These are phyloP conservation scores for Eucalyptus guilfoylei DNA, from an alignment of 345 rosid species.

Conservation along the genomic window DNA sequence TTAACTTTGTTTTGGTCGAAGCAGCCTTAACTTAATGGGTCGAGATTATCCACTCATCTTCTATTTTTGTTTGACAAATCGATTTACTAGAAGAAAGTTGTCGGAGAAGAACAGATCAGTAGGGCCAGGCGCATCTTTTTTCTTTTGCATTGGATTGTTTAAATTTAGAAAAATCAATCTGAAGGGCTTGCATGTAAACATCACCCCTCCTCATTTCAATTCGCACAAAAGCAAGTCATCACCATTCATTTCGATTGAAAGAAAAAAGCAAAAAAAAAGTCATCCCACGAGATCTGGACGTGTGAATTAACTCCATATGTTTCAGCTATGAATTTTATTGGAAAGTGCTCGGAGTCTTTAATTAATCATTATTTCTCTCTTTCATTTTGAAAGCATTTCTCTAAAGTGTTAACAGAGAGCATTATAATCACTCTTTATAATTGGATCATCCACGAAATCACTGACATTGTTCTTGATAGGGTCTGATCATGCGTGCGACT, in stretches of 20 bases:
- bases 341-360: neutral
- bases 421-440: neutral
- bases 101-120: neutral
- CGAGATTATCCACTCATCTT: neutral
- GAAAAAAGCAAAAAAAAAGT: neutral
- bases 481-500: fast-evolving
- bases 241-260: neutral
- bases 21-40: neutral
- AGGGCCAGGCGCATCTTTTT: neutral
- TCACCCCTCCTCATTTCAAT: too few species aligned
- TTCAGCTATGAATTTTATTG: neutral
- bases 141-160: neutral
- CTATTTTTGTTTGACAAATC: neutral
- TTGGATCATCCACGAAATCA: neutral
- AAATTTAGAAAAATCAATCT: neutral
- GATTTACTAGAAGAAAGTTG: neutral
- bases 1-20: neutral
- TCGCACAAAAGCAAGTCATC: neutral
- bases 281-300: neutral
- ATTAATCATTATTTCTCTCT: neutral
- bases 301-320: neutral
- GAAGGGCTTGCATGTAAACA: neutral
- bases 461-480: fast-evolving
- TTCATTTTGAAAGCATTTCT: neutral
- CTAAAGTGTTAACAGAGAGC: fast-evolving